Base-by-base conservation (phyloP, 2,329 filamentous ascomycete species). In the Periconia sp. region DNA sequence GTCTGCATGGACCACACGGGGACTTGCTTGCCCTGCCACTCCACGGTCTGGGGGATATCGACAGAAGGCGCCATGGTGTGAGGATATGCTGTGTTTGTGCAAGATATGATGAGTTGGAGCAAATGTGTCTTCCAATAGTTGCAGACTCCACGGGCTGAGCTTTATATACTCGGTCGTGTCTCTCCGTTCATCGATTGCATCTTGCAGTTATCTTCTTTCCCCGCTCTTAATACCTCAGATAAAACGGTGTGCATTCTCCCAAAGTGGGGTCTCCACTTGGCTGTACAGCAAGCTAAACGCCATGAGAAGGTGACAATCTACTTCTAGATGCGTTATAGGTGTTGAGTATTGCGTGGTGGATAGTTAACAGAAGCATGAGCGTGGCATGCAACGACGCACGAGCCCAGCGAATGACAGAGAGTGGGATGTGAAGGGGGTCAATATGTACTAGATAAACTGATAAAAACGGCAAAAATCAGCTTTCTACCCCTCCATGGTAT, bases 1-100 rank as follows among this genome's bases (percentile, higher is more conserved):
- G 79, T 82, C 65, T 80, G 61, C 65, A 69, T 66, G 1, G 59
- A 37, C 53, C 59, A 69, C 45, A 69, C 64, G 1, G 66, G 66
- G 13, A 70, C 65, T 27, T 60, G 45, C 60, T 67, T 69, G 44
- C 67, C 67, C 45, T 68, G 58, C 67, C 67, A 70, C 50, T 70
- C 62, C 41, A 70, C 66, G 31, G 62, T 64, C 47, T 63, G 57
- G 14, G 61, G 54, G 19, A 46, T 15, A 15, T 69, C 60, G 35
- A 60, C 62, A 30, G 31, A 11, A n/a, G 61, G 55, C 55, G 66
- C 63, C 66, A 70, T 70, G 47, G 14, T 59, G 27, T 45, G 13
- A 42, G 19, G 13, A 14, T 11, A 14, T 40, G 20, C 41, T 40
- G 44, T 47, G 19, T 47, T 30, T 51, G 27, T 44, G n/a, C 41